Conservation (phyloP, 495 filamentous ascomycete genomes). For the Talaromyces proteolyticus region DNA sequence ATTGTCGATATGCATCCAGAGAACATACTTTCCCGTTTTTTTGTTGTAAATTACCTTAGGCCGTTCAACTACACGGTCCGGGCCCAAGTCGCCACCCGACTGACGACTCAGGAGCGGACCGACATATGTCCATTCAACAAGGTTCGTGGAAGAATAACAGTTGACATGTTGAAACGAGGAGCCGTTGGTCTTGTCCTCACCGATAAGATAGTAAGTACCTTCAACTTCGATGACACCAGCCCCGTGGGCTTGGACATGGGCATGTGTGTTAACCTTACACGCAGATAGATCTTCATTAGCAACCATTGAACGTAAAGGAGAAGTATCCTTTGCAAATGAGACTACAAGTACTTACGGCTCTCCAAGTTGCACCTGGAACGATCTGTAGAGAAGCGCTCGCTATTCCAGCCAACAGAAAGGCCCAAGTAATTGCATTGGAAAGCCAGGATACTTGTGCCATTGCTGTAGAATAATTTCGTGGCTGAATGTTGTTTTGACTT, state of each 20-base stretch:
- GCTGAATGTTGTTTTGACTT: too few species aligned
- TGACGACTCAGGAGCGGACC: conserved; percentile 47
- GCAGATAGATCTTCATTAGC: not conserved
- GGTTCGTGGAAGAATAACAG: conserved; percentile 43
- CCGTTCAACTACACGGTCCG: conserved; percentile 56
- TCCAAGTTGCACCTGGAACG: conserved; percentile 46
- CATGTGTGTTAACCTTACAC: conserved; percentile 19
- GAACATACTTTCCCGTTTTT: conserved; percentile 44
- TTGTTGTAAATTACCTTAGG: conserved; percentile 61
- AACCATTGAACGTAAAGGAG: not conserved
- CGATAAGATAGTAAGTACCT: conserved; percentile 54
- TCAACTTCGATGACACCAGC: conserved; percentile 47
- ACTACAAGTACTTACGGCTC: conserved; percentile 13
- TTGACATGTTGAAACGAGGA: conserved; percentile 55
- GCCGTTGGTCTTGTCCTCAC: conserved; percentile 60
- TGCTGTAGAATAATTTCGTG: too few species aligned
- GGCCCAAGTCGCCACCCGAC: conserved; percentile 50
- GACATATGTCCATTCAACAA: conserved; percentile 57
- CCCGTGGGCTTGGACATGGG: conserved; percentile 57
- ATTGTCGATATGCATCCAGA: conserved; percentile 65
- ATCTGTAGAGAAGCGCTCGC: not conserved
- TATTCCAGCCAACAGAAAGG: not conserved
- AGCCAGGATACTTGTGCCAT: too few species aligned
- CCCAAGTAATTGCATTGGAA: too few species aligned
- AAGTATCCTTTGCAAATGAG: not conserved